A percentile compares a stretch with the other conserved stretches of the same genome.
Evolutionary conservation across 176 grass and related monocot species (phyloP).

Genomic region (Chloris gayana): DNA sequence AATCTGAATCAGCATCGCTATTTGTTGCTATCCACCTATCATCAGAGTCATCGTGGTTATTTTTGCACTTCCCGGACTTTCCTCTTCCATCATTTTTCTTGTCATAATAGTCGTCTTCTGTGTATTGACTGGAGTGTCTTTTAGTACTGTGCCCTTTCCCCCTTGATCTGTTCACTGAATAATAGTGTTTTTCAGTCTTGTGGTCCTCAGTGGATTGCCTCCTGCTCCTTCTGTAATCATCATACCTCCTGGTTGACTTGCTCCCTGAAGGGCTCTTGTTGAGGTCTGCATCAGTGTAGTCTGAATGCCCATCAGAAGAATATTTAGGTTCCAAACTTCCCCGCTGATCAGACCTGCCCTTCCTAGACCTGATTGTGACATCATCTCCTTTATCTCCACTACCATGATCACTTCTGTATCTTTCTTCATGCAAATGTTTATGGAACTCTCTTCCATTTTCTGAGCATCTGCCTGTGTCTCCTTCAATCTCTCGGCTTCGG

Average conservation of each 20-base stretch:
- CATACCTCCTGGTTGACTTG: slow-evolving; percentile 38
- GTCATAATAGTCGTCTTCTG: slow-evolving; percentile 9
- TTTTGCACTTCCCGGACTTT: slow-evolving; percentile 28
- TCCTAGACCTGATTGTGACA: slow-evolving; percentile 35
- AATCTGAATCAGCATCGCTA: slow-evolving; percentile 43
- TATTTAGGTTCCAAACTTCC: slow-evolving; percentile 36
- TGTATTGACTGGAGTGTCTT: slow-evolving; percentile 8
- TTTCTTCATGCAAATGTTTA: slow-evolving; percentile 45
- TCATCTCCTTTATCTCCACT: slow-evolving; percentile 23
- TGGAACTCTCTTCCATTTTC: slow-evolving; percentile 36
- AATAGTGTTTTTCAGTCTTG: slow-evolving; percentile 8
- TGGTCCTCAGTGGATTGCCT: slow-evolving; percentile 35
- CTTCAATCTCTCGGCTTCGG: slow-evolving; percentile 25
- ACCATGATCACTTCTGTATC: slow-evolving; percentile 27
- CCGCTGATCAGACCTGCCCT: slow-evolving; percentile 30
- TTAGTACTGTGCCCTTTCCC: slow-evolving; percentile 11
- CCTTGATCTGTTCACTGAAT: background rate
- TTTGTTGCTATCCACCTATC: slow-evolving; percentile 50
- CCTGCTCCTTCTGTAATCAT: slow-evolving; percentile 32
- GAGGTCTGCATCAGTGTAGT: slow-evolving; percentile 28
- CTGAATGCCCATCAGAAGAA: slow-evolving; percentile 42
- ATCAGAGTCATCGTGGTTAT: background rate
- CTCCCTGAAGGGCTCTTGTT: slow-evolving; percentile 32
- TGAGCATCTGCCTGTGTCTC: slow-evolving; percentile 36
- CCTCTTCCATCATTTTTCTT: slow-evolving; percentile 36